Conservation (phyloP, 2,329 filamentous ascomycete species). For the Aspergillus felis region DNA sequence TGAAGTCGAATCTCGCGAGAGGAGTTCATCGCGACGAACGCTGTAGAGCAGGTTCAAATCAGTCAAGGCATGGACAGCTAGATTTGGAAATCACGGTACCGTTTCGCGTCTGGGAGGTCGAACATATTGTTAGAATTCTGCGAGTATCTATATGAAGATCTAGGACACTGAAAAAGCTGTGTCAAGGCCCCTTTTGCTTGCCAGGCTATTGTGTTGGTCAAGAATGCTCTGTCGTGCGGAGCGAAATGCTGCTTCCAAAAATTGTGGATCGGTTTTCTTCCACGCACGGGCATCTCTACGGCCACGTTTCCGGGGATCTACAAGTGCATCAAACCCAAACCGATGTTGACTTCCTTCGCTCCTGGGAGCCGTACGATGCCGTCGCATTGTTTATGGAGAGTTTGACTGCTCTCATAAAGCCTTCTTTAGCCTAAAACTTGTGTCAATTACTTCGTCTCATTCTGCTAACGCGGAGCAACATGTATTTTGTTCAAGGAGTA, state of each 20-base stretch:
- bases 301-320: conserved; percentile 10
- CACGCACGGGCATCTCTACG: conserved; percentile 6
- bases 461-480: no score
- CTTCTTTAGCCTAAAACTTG: no score
- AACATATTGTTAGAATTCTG: conserved; percentile 25
- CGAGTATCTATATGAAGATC: not conserved
- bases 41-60: conserved; percentile 16
- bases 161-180: not conserved
- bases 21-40: conserved; percentile 35
- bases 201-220: not conserved
- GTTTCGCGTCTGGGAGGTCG: conserved; percentile 34
- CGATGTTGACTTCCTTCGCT: no score
- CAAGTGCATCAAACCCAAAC: not conserved
- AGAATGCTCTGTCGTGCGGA: not conserved
- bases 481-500: no score
- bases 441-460: no score
- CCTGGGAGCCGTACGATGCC: no score
- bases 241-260: conserved; percentile 7
- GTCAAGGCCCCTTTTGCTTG: no score
- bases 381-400: no score
- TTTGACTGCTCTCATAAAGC: no score
- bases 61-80: not conserved
- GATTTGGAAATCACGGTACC: conserved; percentile 16
- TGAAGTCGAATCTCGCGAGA: conserved; percentile 27
- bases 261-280: conserved; percentile 1